These are phyloP conservation scores for Talaromyces atroroseus DNA, from an alignment of 2,329 filamentous ascomycete genomes.

Conservation along the genomic window DNA sequence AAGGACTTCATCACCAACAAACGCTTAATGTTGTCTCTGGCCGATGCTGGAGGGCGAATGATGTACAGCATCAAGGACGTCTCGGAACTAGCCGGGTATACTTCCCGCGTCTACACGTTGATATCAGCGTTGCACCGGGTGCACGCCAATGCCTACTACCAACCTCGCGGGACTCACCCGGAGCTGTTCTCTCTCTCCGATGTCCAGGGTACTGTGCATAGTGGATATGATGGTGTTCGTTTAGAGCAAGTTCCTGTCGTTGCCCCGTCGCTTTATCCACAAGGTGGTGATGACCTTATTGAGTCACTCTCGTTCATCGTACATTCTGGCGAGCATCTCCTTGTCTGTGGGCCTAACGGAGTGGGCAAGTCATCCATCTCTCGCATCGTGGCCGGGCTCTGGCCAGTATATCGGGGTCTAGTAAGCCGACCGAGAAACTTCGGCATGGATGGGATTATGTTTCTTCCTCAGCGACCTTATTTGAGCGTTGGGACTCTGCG, in stretches of 20 bases:
- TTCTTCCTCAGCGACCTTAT: conserved; percentile 89
- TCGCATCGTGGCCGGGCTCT: conserved; percentile 82
- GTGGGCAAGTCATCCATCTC: conserved; percentile 88
- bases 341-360: conserved; percentile 93
- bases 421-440: conserved; percentile 77
- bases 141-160: conserved; percentile 81
- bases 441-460: conserved; percentile 94
- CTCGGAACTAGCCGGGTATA: conserved; percentile 91
- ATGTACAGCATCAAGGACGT: conserved; percentile 99
- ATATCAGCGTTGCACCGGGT: conserved; percentile 92
- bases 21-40: conserved; percentile 91
- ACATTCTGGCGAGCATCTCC: conserved; percentile 81
- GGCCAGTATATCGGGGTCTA: conserved; percentile 91
- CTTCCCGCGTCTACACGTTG: conserved; percentile 88
- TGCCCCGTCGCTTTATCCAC: conserved; percentile 79
- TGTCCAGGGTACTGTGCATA: conserved; percentile 87
- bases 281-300: conserved; percentile 84
- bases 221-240: conserved; percentile 88
- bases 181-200: conserved; percentile 88
- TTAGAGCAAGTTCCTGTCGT: conserved; percentile 91
- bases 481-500: conserved; percentile 86
- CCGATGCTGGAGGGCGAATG: conserved; percentile 93
- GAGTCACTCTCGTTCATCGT: conserved; percentile 86
- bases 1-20: conserved; percentile 99
- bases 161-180: conserved; percentile 58